Conservation (phyloP, 345 rosid species). For the Syzygium jambos region DNA sequence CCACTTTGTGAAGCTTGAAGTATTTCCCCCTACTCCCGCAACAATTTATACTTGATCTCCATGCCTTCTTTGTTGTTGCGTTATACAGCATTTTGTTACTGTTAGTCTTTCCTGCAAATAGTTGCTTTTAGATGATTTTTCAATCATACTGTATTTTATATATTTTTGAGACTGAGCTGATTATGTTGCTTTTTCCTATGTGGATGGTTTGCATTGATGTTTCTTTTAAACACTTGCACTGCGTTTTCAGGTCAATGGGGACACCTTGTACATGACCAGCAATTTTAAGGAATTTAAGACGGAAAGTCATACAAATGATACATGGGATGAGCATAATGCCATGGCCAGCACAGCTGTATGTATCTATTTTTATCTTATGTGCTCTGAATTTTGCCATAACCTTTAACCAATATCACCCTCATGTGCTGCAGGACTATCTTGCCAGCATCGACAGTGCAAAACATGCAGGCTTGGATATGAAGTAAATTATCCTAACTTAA, state of each 20-base stretch:
- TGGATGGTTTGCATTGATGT: not conserved
- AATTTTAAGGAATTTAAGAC: slow-evolving; percentile 84
- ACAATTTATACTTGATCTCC: not conserved
- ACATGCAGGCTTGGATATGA: slow-evolving; percentile 52
- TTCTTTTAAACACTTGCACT: not conserved
- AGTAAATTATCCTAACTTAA: slow-evolving; percentile 36
- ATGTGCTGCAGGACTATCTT: slow-evolving; percentile 63
- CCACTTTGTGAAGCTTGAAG: not conserved
- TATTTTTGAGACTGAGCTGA: not conserved
- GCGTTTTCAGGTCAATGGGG: slow-evolving; percentile 76
- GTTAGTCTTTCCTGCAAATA: not conserved
- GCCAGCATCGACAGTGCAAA: slow-evolving; percentile 66
- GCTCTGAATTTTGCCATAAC: not conserved
- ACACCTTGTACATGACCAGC: slow-evolving; percentile 80
- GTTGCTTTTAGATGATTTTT: not conserved
- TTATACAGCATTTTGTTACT: not conserved
- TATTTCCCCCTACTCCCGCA: not conserved
- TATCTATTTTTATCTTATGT: not conserved
- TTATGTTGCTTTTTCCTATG: not conserved
- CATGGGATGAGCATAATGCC: slow-evolving; percentile 85
- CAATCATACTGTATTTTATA: not conserved
- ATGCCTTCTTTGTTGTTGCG: not conserved
- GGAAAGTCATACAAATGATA: slow-evolving; percentile 48
- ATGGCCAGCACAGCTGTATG: slow-evolving; percentile 82
- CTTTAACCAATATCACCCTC: not conserved